Evolutionary conservation across 768 basidiomycete species (phyloP).

Genomic region (Brasilioporus rufonigricans): DNA sequence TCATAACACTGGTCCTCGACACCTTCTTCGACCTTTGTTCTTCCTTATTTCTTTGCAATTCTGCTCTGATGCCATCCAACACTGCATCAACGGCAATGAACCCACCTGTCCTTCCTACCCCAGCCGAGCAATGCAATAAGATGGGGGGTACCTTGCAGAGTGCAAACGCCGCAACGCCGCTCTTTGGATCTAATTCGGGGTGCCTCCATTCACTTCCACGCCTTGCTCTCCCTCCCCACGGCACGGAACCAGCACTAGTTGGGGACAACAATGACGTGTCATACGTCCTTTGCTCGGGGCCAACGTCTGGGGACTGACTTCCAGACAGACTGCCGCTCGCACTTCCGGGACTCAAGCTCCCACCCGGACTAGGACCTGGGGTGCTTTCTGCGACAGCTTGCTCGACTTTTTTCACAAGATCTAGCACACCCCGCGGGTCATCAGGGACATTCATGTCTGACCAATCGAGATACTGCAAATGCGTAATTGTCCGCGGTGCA

Average conservation of each 20-base stretch:
- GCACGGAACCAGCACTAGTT: slow-evolving; percentile 3
- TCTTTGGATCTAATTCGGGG: slow-evolving; percentile 48
- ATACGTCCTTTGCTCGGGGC: slow-evolving; percentile 1
- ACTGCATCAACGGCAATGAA: slow-evolving; percentile 89
- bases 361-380: slow-evolving; percentile 30
- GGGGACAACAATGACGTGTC: slow-evolving; percentile 18
- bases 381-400: slow-evolving; percentile 27
- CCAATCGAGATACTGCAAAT: slow-evolving; percentile 94
- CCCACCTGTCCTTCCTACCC: slow-evolving; percentile 92
- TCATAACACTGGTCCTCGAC: not conserved
- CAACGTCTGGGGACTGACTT: slow-evolving; percentile 17
- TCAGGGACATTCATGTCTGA: slow-evolving; percentile 95
- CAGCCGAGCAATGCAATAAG: slow-evolving; percentile 88
- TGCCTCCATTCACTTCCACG: slow-evolving; percentile 29
- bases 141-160: slow-evolving; percentile 53
- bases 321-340: slow-evolving; percentile 12
- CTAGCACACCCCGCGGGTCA: slow-evolving; percentile 70
- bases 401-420: slow-evolving; percentile 71
- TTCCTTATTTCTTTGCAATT: slow-evolving; percentile 43
- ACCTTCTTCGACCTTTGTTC: slow-evolving; percentile 7
- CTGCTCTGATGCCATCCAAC: slow-evolving; percentile 68
- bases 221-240: slow-evolving; percentile 4
- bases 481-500: slow-evolving; percentile 66
- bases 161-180: slow-evolving; percentile 55
- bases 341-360: slow-evolving; percentile 20